Base-by-base conservation (phyloP, 768 basidiomycete genomes). In the Phallus indusiatus region DNA sequence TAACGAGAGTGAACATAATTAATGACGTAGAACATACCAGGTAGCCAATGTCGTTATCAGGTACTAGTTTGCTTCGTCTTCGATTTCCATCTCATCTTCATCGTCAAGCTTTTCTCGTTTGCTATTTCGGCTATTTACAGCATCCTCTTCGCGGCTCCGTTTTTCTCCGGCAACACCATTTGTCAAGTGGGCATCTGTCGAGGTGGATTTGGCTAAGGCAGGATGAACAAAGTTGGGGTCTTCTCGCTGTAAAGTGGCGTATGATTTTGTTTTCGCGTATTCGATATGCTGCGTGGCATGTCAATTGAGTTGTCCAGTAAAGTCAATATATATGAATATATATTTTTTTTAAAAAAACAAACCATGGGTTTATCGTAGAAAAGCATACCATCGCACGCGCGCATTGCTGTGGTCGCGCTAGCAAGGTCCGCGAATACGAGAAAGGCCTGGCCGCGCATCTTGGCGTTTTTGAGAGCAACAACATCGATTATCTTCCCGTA, bases 281-380 rank as follows among this genome's bases (percentile, higher is more conserved):
- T 79, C 80, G 72, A 98, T 94, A 67, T 81, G 89, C 94, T 97
- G 70, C 53, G 60, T 61, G 46, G 24, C 33, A 52, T 20, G 52
- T 53, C 52, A 55, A 28, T 28, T 61, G 52, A 53, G 47, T 61
- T 54, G 47, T 34, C 58, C 22, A 17, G 46, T 65, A 34, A 61
- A 54, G 53, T 20, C 37, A 16, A 66, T 56, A 63, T 65, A 61
- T 65, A n/a, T 63, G 34, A 62, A 48, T 14, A 17, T 6, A 36
- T 52, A 36, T n/a, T n/a, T n/a, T n/a, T n/a, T n/a, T n/a, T n/a
- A 59, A 24, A 59, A 36, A 36, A n/a, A 76, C 86, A 75, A 71
- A 94, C 93, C 74, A 95, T 79, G 24, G 90, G 88, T 68, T 92
- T 94, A 67, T 92, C 88, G 68, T 95, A 96, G 72, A 95, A 95